These are phyloP conservation scores for Microbotryum violaceum DNA, from an alignment of 1,284 basidiomycete species.

Conservation along the genomic window DNA sequence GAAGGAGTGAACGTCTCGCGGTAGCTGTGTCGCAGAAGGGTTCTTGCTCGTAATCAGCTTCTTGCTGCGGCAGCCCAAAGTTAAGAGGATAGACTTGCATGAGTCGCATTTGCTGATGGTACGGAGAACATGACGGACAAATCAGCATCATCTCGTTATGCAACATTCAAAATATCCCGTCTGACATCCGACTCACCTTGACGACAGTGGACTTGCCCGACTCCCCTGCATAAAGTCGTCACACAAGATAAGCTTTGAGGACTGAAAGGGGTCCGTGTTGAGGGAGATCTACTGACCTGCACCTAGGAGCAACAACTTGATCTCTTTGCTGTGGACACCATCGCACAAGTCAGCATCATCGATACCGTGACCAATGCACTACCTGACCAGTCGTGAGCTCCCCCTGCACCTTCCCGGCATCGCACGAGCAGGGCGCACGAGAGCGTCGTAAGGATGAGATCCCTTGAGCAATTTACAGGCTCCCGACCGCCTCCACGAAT, in stretches of 20 bases:
- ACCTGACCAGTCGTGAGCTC: too few species aligned
- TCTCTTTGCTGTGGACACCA: conserved; percentile 3
- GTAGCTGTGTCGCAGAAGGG: conserved; percentile 17
- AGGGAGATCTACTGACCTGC: neutral
- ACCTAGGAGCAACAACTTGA: conserved; percentile 18
- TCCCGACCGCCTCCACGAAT: too few species aligned
- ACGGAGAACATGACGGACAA: too few species aligned
- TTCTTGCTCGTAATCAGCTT: conserved; percentile 13
- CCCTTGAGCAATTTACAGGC: too few species aligned
- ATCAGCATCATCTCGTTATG: too few species aligned
- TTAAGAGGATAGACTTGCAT: conserved; percentile 7
- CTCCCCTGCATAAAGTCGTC: conserved; percentile 38
- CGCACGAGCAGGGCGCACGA: too few species aligned
- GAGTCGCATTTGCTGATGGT: conserved; percentile 7
- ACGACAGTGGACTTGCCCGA: conserved; percentile 41
- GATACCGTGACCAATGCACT: too few species aligned
- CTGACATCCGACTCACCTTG: conserved; percentile 18
- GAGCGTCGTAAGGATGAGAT: too few species aligned
- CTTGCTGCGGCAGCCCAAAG: neutral
- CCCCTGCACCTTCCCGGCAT: too few species aligned
- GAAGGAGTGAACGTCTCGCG: conserved; percentile 65
- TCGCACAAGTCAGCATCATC: too few species aligned
- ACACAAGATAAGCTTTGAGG: conserved; percentile 34
- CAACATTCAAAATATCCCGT: too few species aligned
- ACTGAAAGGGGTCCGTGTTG: neutral